phyloP scores from a whole-genome alignment of 176 grass and related monocot genomes.

The Ampelocalamus luodianensis region DNA sequence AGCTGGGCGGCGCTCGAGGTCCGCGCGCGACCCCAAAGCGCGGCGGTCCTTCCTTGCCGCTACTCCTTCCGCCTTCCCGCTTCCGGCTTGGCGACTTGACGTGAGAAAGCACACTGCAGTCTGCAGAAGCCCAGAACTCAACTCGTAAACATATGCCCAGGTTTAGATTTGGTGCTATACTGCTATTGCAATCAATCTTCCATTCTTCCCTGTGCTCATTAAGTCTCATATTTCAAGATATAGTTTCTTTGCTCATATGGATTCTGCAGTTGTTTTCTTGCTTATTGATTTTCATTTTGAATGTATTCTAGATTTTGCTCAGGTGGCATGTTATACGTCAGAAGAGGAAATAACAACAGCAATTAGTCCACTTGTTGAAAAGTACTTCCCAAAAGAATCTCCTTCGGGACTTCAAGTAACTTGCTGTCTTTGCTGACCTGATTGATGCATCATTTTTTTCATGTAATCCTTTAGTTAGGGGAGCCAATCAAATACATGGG shows the following conservation, averaged over 20 bases:
- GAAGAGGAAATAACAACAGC: slow-evolving; percentile 93
- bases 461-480: background rate
- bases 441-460: slow-evolving; percentile 16
- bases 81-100: too few relatives aligned
- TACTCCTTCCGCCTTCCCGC: too few relatives aligned
- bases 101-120: too few relatives aligned
- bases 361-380: slow-evolving; percentile 72
- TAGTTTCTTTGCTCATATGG: background rate
- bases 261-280: slow-evolving; percentile 8
- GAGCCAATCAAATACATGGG: too few relatives aligned
- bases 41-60: too few relatives aligned
- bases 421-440: background rate
- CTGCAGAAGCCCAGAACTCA: too few relatives aligned
- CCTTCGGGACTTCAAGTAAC: slow-evolving; percentile 64
- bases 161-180: slow-evolving; percentile 55
- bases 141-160: slow-evolving; percentile 98
- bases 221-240: slow-evolving; percentile 18
- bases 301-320: slow-evolving; percentile 72
- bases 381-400: slow-evolving; percentile 65
- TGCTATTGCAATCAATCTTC: slow-evolving; percentile 1
- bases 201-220: slow-evolving; percentile 19
- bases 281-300: slow-evolving; percentile 25
- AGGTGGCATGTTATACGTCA: slow-evolving; percentile 91
- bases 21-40: too few relatives aligned
- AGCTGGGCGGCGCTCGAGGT: too few relatives aligned